Evolutionary conservation across 129 eudicot species (phyloP).

Genomic region (Flaveria ramosissima): DNA sequence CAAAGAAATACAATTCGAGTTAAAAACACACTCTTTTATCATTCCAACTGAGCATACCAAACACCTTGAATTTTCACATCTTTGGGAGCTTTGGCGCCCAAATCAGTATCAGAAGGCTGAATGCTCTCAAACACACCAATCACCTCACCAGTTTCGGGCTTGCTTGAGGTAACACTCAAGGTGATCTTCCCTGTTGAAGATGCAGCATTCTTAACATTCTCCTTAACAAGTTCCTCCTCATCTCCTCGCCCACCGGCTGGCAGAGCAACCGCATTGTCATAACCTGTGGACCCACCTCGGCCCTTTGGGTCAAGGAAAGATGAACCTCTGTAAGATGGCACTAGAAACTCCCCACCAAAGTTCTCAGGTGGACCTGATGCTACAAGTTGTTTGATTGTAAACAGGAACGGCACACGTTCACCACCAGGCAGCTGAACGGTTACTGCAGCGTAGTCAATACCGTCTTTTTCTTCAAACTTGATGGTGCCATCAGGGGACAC

Average conservation of each 20-base stretch:
- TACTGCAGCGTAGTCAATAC: slow-evolving; percentile 94
- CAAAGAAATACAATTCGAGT: slow-evolving; percentile 36
- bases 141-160: slow-evolving; percentile 87
- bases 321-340: slow-evolving; percentile 96
- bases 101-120: slow-evolving; percentile 94
- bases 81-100: slow-evolving; percentile 88
- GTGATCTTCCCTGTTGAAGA: slow-evolving; percentile 83
- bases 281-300: slow-evolving; percentile 89
- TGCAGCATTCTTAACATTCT: slow-evolving; percentile 71
- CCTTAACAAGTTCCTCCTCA: slow-evolving; percentile 80
- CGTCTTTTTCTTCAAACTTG: slow-evolving; percentile 92
- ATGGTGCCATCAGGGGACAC: slow-evolving; percentile 71
- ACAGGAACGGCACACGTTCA: slow-evolving; percentile 90
- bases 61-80: slow-evolving; percentile 94
- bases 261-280: slow-evolving; percentile 84
- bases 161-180: slow-evolving; percentile 70
- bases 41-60: slow-evolving; percentile 84
- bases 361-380: slow-evolving; percentile 86
- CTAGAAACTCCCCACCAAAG: slow-evolving; percentile 79
- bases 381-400: slow-evolving; percentile 82
- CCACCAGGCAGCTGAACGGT: slow-evolving; percentile 98
- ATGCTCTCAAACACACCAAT: slow-evolving; percentile 87
- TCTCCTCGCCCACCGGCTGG: slow-evolving; percentile 98
- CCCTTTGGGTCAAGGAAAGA: slow-evolving; percentile 99
- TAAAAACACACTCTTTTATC: slow-evolving; percentile 27